Conservation (phyloP, 2,329 filamentous ascomycete species). For the Diplodia sapinea region DNA sequence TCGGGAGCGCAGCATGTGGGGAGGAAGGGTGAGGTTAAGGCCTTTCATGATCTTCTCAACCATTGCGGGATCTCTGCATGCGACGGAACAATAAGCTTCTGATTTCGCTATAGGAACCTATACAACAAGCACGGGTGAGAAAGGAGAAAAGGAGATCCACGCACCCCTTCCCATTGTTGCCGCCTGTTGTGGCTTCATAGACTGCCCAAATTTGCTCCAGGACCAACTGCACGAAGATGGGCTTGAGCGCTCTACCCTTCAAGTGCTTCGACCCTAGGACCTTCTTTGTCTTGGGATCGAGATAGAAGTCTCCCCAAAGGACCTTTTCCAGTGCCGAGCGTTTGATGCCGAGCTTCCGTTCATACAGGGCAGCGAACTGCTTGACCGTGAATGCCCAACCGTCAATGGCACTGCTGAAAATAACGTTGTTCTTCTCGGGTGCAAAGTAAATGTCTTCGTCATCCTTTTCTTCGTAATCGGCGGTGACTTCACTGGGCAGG, state of each 20-base stretch:
- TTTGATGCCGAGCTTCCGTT: conserved; percentile 97
- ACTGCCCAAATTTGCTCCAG: conserved; percentile 96
- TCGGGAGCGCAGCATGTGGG: conserved; percentile 82
- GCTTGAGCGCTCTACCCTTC: conserved; percentile 88
- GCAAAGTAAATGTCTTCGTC: conserved; percentile 98
- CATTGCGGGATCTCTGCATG: conserved; percentile 71
- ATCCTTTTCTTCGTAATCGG: conserved; percentile 83
- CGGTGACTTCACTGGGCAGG: conserved; percentile 54
- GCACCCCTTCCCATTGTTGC: conserved; percentile 79
- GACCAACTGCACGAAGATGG: conserved; percentile 96
- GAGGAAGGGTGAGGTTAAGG: conserved; percentile 78
- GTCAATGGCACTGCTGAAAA: conserved; percentile 96
- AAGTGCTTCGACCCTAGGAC: conserved; percentile 89
- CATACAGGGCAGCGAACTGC: conserved; percentile 91
- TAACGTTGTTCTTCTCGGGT: conserved; percentile 97
- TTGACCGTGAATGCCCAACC: conserved; percentile 99
- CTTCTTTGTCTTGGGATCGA: conserved; percentile 96
- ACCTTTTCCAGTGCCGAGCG: conserved; percentile 86
- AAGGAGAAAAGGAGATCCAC: conserved; percentile 50
- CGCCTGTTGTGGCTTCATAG: conserved; percentile 86
- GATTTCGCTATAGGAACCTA: conserved; percentile 37
- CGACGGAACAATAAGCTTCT: conserved; percentile 47
- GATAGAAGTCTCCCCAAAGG: conserved; percentile 94
- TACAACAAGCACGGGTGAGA: conserved; percentile 32
- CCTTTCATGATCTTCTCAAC: conserved; percentile 96